These are phyloP conservation scores for Yarrowia osloensis DNA, from an alignment of 805 yeast genomes.

Conservation along the genomic window DNA sequence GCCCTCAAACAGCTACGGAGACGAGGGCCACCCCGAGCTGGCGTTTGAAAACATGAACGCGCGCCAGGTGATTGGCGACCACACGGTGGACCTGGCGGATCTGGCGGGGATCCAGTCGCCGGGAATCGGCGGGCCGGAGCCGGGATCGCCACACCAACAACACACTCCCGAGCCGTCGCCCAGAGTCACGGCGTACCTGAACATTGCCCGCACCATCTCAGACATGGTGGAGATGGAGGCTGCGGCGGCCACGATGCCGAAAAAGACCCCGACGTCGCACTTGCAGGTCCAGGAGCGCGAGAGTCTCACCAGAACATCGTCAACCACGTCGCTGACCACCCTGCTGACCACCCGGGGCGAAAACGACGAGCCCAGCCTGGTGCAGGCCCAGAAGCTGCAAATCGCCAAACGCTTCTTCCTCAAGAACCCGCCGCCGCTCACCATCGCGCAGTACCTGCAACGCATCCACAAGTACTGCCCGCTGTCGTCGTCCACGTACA, in stretches of 20 bases:
- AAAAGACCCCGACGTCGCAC: background rate
- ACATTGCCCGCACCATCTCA: constrained; percentile 4
- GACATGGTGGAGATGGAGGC: background rate
- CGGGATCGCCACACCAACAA: background rate
- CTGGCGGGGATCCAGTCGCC: background rate
- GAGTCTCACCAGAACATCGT: background rate
- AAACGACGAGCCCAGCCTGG: constrained; percentile 4
- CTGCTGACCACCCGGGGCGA: background rate
- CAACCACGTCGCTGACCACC: constrained; percentile 11
- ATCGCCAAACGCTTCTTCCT: constrained; percentile 42
- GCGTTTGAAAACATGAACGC: constrained; percentile 25
- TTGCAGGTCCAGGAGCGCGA: background rate
- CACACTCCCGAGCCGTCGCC: background rate
- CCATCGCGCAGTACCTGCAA: constrained; percentile 41
- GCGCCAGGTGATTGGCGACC: background rate
- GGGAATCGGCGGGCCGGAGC: background rate
- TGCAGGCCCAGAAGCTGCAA: constrained; percentile 32
- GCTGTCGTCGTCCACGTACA: constrained; percentile 44
- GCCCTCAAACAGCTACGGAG: background rate
- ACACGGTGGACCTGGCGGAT: background rate
- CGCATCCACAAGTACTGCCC: constrained; percentile 47
- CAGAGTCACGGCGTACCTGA: background rate
- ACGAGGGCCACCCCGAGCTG: constrained; percentile 18
- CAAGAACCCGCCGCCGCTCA: constrained; percentile 40
- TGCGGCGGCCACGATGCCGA: background rate